Evolutionary conservation across 2,329 filamentous ascomycete species (phyloP).

Genomic region (Paraconiothyrium brasiliense): DNA sequence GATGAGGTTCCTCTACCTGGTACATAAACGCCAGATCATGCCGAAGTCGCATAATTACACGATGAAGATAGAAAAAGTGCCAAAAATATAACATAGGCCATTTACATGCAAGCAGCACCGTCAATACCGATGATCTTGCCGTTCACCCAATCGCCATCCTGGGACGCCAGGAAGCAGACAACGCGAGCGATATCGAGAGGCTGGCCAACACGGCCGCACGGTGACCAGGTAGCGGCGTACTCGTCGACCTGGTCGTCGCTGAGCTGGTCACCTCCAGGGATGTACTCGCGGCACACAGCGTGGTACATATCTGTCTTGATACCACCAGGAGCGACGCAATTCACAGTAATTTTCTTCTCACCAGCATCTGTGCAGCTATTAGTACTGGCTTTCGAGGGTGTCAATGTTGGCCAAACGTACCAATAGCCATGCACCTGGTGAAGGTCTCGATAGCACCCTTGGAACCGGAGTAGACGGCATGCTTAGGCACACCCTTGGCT

Average conservation of each 20-base stretch:
- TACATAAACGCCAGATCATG: slow-evolving; percentile 16
- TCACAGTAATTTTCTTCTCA: slow-evolving; percentile 66
- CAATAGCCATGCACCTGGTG: slow-evolving; percentile 63
- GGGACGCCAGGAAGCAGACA: slow-evolving; percentile 67
- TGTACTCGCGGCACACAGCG: slow-evolving; percentile 71
- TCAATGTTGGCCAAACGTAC: slow-evolving; percentile 31
- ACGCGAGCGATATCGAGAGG: slow-evolving; percentile 74
- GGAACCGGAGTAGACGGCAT: slow-evolving; percentile 63
- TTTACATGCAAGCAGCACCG: slow-evolving; percentile 55
- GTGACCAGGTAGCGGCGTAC: slow-evolving; percentile 72
- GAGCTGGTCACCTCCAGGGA: slow-evolving; percentile 65
- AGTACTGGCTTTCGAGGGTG: slow-evolving; percentile 15
- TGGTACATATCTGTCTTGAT: slow-evolving; percentile 70
- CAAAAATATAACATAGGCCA: slow-evolving; percentile 6
- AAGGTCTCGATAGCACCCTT: slow-evolving; percentile 66
- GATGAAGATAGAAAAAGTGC: slow-evolving; percentile 18
- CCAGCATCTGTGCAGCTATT: slow-evolving; percentile 53
- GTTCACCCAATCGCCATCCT: slow-evolving; percentile 67
- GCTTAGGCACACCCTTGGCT: slow-evolving; percentile 64
- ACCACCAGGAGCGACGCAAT: slow-evolving; percentile 68
- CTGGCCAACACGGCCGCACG: slow-evolving; percentile 71
- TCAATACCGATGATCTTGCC: slow-evolving; percentile 63
- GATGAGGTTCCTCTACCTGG: neutral
- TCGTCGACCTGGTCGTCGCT: slow-evolving; percentile 67
- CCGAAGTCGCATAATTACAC: slow-evolving; percentile 9